Evolutionary conservation across 352 stramenopile genomes (phyloP), one percentile per base, ranked within the genome.

Genomic region (Globisporangium cederbergense): DNA sequence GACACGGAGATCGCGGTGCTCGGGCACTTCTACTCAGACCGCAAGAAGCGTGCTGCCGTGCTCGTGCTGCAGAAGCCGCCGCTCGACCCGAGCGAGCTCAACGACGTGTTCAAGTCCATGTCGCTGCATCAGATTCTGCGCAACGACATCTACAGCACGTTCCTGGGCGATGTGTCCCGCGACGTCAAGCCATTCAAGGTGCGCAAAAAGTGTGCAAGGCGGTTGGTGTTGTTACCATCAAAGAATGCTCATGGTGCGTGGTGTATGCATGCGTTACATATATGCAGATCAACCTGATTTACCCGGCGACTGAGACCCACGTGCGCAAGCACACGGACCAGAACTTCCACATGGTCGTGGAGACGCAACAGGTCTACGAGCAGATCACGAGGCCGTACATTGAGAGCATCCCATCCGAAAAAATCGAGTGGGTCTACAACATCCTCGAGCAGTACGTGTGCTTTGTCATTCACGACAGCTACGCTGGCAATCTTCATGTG

Each of bases 361-460:
- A 96, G 71, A 95, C 88, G 20, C 79, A 83, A 49, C 72, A 77
- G 25, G 65, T 90, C n/a, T 96, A 96, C 73, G 70, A 89, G 42
- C 72, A 65, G 55, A 78, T 94, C 38, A 96, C 86, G 22, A 71
- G 72, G 63, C 78, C 82, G 50, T 93, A 78, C 66, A 96, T 96
- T 25, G 77, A 90, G 43, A 93, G 67, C 60, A 77, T 93, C 58
- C 88, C 85, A 0, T 46, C 55, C 28, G 81, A 89, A 46, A 93
- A 90, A 57, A 79, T 96, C 61, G 83, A 93, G 54, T 96, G 88
- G 88, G 78, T 96, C 50, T 93, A 93, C 77, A 96, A 96, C 61
- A 96, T 96, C 62, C 67, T 96, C 42, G 83, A 93, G 6, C 78
- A 91, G 88, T 96, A 81, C 76, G 86, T 3, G 4, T 3, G 4